Evolutionary conservation across 495 filamentous ascomycete species (phyloP).

Genomic region (Cercophora newfieldiana): DNA sequence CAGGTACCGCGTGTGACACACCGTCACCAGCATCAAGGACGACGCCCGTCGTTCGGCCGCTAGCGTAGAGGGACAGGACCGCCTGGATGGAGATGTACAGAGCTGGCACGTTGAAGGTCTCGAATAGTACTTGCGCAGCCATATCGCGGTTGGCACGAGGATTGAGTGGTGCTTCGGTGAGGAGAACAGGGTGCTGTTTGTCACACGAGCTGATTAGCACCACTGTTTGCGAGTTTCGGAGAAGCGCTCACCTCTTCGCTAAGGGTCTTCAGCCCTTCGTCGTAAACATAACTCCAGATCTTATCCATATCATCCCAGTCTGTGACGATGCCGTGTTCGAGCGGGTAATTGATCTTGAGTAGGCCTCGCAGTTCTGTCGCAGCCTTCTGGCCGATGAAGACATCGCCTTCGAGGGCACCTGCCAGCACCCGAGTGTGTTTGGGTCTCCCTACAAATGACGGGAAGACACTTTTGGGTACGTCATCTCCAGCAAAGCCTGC

Average conservation of each 20-base stretch:
- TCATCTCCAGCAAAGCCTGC: constrained; percentile 97
- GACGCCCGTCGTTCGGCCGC: constrained; percentile 92
- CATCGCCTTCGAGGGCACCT: constrained; percentile 92
- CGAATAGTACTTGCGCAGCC: constrained; percentile 96
- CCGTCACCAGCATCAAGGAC: constrained; percentile 95
- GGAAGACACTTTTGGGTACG: constrained; percentile 92
- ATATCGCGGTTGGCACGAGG: constrained; percentile 94
- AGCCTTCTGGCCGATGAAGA: constrained; percentile 92
- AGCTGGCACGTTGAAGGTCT: constrained; percentile 97
- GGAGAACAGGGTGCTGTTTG: constrained; percentile 82
- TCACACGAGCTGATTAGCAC: background rate
- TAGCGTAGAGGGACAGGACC: constrained; percentile 93
- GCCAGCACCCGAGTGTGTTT: constrained; percentile 97
- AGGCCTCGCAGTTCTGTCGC: constrained; percentile 87
- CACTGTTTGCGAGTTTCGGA: background rate
- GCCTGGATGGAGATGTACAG: constrained; percentile 97
- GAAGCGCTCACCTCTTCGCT: constrained; percentile 77
- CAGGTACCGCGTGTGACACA: constrained; percentile 95
- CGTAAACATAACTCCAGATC: constrained; percentile 82
- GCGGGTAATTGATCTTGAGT: constrained; percentile 90
- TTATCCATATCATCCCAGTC: constrained; percentile 99
- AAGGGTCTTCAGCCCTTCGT: constrained; percentile 79
- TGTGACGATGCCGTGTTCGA: constrained; percentile 97
- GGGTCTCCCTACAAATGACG: constrained; percentile 95
- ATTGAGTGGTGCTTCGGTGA: constrained; percentile 97